Percentiles rank a stretch among this genome's conserved stretches.
phyloP scores from a whole-genome alignment of 2,329 filamentous ascomycete species.

The Tolypocladium guangdongense region DNA sequence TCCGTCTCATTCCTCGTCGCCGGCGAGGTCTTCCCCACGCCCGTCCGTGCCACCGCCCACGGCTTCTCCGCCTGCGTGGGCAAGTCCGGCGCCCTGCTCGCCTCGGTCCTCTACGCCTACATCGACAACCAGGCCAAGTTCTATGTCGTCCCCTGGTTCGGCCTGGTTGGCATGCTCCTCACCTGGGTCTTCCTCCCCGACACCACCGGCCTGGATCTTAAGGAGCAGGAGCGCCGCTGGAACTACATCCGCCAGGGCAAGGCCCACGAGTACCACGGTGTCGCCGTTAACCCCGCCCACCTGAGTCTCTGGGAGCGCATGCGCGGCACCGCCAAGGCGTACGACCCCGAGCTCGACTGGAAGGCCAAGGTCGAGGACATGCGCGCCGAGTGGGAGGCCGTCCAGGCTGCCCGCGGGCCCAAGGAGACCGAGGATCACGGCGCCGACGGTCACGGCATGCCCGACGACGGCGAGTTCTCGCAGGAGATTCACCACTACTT shows the following conservation, averaged over 20 bases:
- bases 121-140: conserved; percentile 78
- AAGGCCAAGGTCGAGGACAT: conserved; percentile 79
- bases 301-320: conserved; percentile 81
- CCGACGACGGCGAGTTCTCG: conserved; percentile 39
- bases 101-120: conserved; percentile 89
- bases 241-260: conserved; percentile 69
- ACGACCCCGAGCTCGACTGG: conserved; percentile 75
- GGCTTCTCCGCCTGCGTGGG: conserved; percentile 88
- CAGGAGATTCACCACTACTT: conserved; percentile 46
- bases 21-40: conserved; percentile 91
- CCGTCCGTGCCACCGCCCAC: conserved; percentile 86
- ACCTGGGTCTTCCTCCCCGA: conserved; percentile 87
- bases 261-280: conserved; percentile 78
- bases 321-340: conserved; percentile 66
- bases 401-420: conserved; percentile 33
- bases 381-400: conserved; percentile 49
- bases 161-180: conserved; percentile 72
- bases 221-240: conserved; percentile 96
- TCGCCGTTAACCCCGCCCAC: conserved; percentile 83
- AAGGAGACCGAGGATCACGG: conserved; percentile 34
- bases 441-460: conserved; percentile 20
- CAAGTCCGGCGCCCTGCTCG: conserved; percentile 78
- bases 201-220: conserved; percentile 89
- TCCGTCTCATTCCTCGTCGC: conserved; percentile 92
- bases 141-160: conserved; percentile 91